Base-by-base conservation (phyloP, 768 basidiomycete species). In the Leccinum imitatum region DNA sequence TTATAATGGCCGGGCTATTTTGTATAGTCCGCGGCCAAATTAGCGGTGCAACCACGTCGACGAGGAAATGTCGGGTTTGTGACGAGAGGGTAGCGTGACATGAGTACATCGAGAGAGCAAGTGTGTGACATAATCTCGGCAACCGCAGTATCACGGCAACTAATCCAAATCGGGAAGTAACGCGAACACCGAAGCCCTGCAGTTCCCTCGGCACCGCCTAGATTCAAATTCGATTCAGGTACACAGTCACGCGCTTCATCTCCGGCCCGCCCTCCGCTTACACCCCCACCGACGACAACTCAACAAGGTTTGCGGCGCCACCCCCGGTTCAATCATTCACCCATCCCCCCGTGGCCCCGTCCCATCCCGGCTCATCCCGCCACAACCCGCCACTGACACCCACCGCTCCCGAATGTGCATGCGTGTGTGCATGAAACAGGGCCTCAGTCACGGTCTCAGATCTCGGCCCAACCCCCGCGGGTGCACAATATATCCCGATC, bases 131-230 rank as follows among this genome's bases (percentile, higher is more conserved):
- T 63, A 71, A 72, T 70, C 65, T 69, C 68, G 68, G 68, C 68
- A 69, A 69, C 68, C 68, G 68, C 68, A 69, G 68, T 60, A 65
- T 71, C 66, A 70, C 66, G 68, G 68, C 67, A 67, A 68, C 69
- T 47, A 57, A 39, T 8, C 76, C 74, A 68, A 63, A 80, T 77
- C 74, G 70, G 76, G 76, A 69, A 63, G 57, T 54, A 69, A 65
- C 64, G 59, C 64, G 71, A 70, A 59, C 67, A 63, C 67, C 71
- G 65, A 66, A 68, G 65, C 56, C 58, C 41, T 65, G 69, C 65
- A 64, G 66, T 64, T 67, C 69, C 73, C 74, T 73, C 71, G 74
- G 73, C 79, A 75, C 75, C 80, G 80, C 78, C 77, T 78, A 76
- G 78, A 80, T 78, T 70, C 21, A 66, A 65, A 46, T 46, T 46